Base-by-base conservation (phyloP, 495 filamentous ascomycete species). In the Baudoinia panamericana region DNA sequence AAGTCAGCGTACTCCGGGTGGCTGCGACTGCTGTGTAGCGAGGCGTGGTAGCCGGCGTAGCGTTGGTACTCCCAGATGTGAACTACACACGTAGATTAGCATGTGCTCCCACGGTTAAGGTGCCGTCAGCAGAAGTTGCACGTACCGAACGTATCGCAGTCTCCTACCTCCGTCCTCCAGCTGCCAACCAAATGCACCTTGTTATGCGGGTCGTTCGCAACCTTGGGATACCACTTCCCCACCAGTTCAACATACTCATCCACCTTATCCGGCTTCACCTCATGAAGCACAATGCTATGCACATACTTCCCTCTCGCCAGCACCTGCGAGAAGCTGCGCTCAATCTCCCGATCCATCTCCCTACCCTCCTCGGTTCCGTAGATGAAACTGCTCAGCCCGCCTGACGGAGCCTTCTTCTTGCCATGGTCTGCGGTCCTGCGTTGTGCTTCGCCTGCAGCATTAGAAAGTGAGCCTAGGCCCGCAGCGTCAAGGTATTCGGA, bases 21-120 rank as follows among this genome's bases (percentile, higher is more conserved):
- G 30, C 68, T 60, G 35, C 79, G 72, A 49, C 95, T 88, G 39
- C 70, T 73, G 65, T 94, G 74, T 18, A 95, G 68, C 11, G 90
- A 95, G 30, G 80, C 76, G 56, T 97, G 92, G 58, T 93, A 96
- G 46, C 90, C 90, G 45, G 86, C 76, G 62, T 95, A 97, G 52
- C 85, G 80, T 60, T 96, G 85, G 62, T 97, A 97, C 63, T 97
- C 90, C 90, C 90, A 97, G 59, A 97, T 97, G 62, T 97, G 90
- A 21, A 97, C 90, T 85, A 41, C 37, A 8, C 13, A 16, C 15
- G 11, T 16, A 20, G 2, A 15, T 45, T 35, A 24, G 16, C 35
- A 21, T 38, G n/a, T 3, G 10, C 23, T 12, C 6, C 13, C 5
- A 25, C 7, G 3, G 26, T 27, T 36, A 17, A 28, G 21, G 8